Conservation (phyloP, 2,329 filamentous ascomycete genomes). For the Xylariomycetidae sp. region DNA sequence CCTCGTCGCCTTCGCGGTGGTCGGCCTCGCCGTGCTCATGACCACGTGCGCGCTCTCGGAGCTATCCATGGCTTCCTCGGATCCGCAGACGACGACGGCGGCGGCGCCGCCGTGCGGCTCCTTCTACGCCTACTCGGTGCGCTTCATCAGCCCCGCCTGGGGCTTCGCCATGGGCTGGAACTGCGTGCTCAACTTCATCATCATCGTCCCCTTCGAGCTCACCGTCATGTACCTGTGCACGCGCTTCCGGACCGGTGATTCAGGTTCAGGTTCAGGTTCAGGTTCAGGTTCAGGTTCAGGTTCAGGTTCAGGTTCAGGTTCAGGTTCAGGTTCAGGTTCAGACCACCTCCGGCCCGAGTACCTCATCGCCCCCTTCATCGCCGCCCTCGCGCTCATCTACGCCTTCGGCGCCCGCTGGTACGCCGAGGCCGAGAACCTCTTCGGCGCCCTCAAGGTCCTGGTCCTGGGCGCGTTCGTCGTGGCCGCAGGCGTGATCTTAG, state of each 20-base stretch:
- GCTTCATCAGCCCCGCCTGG: conserved; percentile 33
- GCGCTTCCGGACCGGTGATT: conserved; percentile 29
- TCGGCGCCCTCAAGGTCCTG: conserved; percentile 47
- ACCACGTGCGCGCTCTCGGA: conserved; percentile 23
- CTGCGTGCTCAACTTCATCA: conserved; percentile 31
- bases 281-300: no score
- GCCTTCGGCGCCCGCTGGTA: conserved; percentile 42
- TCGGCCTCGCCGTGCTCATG: conserved; percentile 28
- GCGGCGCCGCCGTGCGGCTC: no score
- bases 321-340: no score
- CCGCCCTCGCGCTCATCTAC: conserved; percentile 35
- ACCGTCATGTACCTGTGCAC: conserved; percentile 29
- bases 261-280: no score
- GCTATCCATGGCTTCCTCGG: no score
- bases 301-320: no score
- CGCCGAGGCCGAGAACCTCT: conserved; percentile 46
- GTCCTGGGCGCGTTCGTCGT: conserved; percentile 54
- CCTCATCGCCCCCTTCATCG: conserved; percentile 35
- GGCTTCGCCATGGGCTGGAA: conserved; percentile 38
- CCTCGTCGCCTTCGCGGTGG: conserved; percentile 27
- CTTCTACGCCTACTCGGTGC: conserved; percentile 35
- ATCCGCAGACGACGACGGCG: no score
- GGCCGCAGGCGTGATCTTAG: conserved; percentile 47
- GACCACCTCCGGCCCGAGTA: conserved; percentile 16
- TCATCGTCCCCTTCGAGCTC: conserved; percentile 33